Evolutionary conservation across 257 asterid species (phyloP).

Genomic region (Nicotiana paniculata): DNA sequence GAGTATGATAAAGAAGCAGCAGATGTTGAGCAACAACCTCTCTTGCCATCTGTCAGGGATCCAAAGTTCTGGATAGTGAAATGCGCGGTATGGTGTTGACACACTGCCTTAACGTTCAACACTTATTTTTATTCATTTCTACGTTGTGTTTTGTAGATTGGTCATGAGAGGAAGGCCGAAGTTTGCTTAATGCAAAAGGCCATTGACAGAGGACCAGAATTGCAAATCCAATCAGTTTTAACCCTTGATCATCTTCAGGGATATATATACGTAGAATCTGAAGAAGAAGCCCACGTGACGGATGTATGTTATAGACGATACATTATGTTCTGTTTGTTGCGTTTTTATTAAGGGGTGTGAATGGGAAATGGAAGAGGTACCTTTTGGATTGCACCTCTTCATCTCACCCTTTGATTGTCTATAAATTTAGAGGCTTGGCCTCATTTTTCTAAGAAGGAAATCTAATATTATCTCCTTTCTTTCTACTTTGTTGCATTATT

Average conservation of each 20-base stretch:
- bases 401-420: no score
- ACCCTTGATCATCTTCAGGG: conserved; percentile 92
- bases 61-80: conserved; percentile 98
- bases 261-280: conserved; percentile 64
- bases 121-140: background rate
- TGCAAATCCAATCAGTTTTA: conserved; percentile 75
- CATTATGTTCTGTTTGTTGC: background rate
- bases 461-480: no score
- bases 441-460: no score
- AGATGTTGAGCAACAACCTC: conserved; percentile 94
- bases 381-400: no score
- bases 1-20: conserved; percentile 91
- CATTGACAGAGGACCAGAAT: conserved; percentile 73
- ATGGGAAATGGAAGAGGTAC: no score
- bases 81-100: conserved; percentile 70
- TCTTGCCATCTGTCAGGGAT: conserved; percentile 90
- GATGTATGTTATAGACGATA: conserved; percentile 49
- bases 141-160: conserved; percentile 43
- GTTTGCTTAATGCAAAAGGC: conserved; percentile 92
- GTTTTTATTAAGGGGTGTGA: no score
- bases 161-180: conserved; percentile 89
- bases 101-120: background rate
- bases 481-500: no score
- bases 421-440: no score
- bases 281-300: conserved; percentile 93